phyloP scores from a whole-genome alignment of 1,284 basidiomycete genomes.

The Mycena sp. region DNA sequence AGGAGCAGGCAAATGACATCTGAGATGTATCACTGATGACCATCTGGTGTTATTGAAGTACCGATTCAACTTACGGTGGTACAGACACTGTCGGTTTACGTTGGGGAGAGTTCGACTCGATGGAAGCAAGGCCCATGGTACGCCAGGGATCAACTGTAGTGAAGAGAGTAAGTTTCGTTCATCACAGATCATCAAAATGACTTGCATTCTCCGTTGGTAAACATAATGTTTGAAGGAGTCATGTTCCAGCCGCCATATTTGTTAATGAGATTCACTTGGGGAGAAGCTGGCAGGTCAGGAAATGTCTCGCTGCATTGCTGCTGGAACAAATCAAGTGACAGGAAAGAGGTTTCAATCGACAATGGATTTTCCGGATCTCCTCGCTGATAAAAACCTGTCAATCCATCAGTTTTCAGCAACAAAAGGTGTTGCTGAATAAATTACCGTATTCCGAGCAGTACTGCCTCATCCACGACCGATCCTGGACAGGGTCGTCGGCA shows the following conservation, averaged over 20 bases:
- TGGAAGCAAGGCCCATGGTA: conserved; percentile 61
- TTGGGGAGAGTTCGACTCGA: conserved; percentile 55
- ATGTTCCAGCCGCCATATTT: conserved; percentile 63
- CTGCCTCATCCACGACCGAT: conserved; percentile 61
- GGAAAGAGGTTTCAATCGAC: conserved; percentile 58
- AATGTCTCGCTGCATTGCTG: conserved; percentile 53
- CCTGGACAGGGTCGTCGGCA: conserved; percentile 52
- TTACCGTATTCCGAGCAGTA: conserved; percentile 64
- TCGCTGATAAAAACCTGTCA: conserved; percentile 56
- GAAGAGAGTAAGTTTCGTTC: no score
- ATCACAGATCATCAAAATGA: no score
- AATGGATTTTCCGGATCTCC: conserved; percentile 54
- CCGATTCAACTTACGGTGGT: conserved; percentile 45
- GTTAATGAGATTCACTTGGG: conserved; percentile 54
- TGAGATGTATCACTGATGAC: conserved; percentile 27
- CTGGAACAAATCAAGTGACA: conserved; percentile 55
- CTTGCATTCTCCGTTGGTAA: conserved; percentile 61
- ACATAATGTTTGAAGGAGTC: conserved; percentile 57
- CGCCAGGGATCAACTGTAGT: conserved; percentile 60
- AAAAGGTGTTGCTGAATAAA: conserved; percentile 6
- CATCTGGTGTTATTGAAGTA: not conserved
- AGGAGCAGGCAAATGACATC: conserved; percentile 48
- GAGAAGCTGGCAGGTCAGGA: conserved; percentile 47
- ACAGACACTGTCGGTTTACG: conserved; percentile 49
- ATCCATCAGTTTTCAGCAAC: not conserved